A percentile compares a stretch with the other conserved stretches of the same genome.
Evolutionary conservation across 768 basidiomycete species (phyloP).

Genomic region (Guyanaporus albipodus): DNA sequence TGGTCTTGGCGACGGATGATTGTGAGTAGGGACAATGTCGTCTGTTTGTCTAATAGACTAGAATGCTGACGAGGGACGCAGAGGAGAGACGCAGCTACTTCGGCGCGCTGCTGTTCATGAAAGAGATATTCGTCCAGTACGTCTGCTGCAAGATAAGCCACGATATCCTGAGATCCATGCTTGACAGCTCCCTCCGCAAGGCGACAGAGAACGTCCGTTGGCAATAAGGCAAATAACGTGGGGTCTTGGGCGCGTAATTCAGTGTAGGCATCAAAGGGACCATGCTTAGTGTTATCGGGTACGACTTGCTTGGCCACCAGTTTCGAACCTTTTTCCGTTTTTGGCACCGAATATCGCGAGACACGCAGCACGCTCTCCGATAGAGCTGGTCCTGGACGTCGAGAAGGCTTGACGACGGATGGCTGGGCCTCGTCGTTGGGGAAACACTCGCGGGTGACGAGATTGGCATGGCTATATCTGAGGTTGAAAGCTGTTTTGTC

Average conservation of each 20-base stretch:
- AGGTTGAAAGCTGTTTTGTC: conserved; percentile 8
- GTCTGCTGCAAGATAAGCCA: conserved; percentile 41
- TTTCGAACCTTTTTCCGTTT: conserved; percentile 9
- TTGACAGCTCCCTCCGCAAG: conserved; percentile 31
- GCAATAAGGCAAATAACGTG: conserved; percentile 18
- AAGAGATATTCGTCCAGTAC: conserved; percentile 31
- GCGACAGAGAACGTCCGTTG: conserved; percentile 25
- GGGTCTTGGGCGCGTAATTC: conserved; percentile 27
- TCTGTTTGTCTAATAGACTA: conserved; percentile 21
- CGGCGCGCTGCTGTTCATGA: conserved; percentile 15
- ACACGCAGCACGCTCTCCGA: conserved; percentile 26
- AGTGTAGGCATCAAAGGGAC: conserved; percentile 27
- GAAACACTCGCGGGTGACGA: conserved; percentile 11
- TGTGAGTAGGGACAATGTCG: conserved; percentile 20
- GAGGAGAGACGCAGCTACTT: conserved; percentile 27
- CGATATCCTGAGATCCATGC: conserved; percentile 29
- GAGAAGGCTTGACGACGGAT: background rate
- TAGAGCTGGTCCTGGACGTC: conserved; percentile 12
- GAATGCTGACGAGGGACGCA: conserved; percentile 18
- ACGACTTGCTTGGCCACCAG: conserved; percentile 7
- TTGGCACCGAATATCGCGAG: conserved; percentile 27
- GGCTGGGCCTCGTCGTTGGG: conserved; percentile 7
- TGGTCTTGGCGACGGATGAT: conserved; percentile 15
- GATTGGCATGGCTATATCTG: conserved; percentile 13
- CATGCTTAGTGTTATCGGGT: conserved; percentile 16